Evolutionary conservation across 225 moss, liverwort and hornwort genomes (phyloP).

Genomic region (Polytrichum commune): DNA sequence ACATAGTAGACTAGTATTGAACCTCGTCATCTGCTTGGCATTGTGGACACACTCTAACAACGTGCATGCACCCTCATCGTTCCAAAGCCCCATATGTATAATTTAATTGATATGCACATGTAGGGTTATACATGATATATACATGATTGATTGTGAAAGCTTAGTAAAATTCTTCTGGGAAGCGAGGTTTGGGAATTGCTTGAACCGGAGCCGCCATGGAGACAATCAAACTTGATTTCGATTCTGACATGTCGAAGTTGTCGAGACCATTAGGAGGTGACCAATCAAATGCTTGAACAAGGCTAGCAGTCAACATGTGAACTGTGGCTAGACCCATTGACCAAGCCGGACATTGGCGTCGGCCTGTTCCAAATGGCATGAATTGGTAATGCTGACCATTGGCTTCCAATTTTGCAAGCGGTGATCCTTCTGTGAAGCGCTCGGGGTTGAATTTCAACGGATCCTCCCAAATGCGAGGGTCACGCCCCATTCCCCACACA

Average conservation of each 20-base stretch:
- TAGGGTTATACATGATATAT: background rate
- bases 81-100: no score
- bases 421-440: slow-evolving; percentile 22
- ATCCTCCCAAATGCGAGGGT: slow-evolving; percentile 28
- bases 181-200: slow-evolving; percentile 3
- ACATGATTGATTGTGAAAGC: background rate
- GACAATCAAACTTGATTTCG: slow-evolving; percentile 4
- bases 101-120: no score
- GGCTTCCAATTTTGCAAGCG: slow-evolving; percentile 11
- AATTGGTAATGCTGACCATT: slow-evolving; percentile 24
- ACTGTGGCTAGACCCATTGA: slow-evolving; percentile 18
- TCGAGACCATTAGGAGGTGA: slow-evolving; percentile 6
- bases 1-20: no score
- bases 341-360: slow-evolving; percentile 28
- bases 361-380: slow-evolving; percentile 34
- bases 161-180: slow-evolving; percentile 2
- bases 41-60: no score
- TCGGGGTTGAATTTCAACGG: slow-evolving; percentile 16
- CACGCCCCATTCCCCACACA: slow-evolving; percentile 34
- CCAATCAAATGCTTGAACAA: slow-evolving; percentile 32
- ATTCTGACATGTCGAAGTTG: slow-evolving; percentile 29
- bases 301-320: slow-evolving; percentile 16
- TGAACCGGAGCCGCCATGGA: slow-evolving; percentile 15
- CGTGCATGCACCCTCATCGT: no score
- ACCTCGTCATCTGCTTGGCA: no score